phyloP scores from a whole-genome alignment of 108 stramenopile species.

The Discostella stelligeroides region DNA sequence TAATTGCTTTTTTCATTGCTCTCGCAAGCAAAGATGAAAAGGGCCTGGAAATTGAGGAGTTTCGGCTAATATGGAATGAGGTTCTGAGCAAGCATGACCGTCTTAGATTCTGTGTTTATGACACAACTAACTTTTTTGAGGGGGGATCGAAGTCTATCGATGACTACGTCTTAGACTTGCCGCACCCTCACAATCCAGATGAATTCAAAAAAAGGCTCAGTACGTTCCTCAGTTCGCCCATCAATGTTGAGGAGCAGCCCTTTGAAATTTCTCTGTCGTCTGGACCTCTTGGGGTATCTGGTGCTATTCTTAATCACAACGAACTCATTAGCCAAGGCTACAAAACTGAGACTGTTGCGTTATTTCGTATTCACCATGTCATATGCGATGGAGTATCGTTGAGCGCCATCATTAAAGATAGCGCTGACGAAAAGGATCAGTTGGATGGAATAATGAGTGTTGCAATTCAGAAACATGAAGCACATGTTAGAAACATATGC shows the following conservation, averaged over 20 bases:
- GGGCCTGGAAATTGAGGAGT: conserved; percentile 16
- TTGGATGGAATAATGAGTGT: conserved; percentile 19
- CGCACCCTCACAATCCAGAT: conserved; percentile 18
- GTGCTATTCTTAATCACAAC: conserved; percentile 17
- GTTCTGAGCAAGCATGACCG: conserved; percentile 28
- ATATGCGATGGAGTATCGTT: conserved; percentile 41
- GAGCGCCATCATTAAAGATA: conserved; percentile 21
- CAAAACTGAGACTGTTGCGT: conserved; percentile 16
- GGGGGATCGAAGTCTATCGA: conserved; percentile 4
- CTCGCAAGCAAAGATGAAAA: conserved; percentile 14
- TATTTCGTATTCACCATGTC: conserved; percentile 31
- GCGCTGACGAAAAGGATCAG: conserved; percentile 24
- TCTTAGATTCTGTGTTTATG: conserved; percentile 10
- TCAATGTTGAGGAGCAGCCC: conserved; percentile 16
- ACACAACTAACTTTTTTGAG: conserved; percentile 24
- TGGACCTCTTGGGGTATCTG: conserved; percentile 16
- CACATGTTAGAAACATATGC: not conserved
- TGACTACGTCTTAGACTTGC: conserved; percentile 17
- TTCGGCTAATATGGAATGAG: conserved; percentile 18
- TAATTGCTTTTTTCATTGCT: conserved; percentile 35
- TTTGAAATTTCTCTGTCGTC: conserved; percentile 19
- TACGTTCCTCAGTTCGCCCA: conserved; percentile 1
- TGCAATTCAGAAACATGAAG: conserved; percentile 7
- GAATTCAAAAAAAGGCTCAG: conserved; percentile 22
- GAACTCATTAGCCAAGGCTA: conserved; percentile 8